Percentiles rank a stretch among this genome's conserved stretches.
Evolutionary conservation across 176 grass and related monocot species (phyloP).

Genomic region (Aegilops speltoides): DNA sequence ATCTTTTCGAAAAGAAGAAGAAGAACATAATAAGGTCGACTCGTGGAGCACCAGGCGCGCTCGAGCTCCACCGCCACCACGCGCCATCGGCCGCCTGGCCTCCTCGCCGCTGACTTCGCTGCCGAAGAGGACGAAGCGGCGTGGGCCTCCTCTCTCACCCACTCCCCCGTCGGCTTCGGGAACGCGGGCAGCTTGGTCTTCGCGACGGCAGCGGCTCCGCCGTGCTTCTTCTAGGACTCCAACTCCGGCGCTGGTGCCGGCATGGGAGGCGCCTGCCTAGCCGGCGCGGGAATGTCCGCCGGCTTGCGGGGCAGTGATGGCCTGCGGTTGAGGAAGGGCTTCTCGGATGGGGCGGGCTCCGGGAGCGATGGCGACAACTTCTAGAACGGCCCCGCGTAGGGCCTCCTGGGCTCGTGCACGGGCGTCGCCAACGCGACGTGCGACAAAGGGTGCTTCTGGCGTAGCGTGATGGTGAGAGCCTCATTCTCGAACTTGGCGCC

Average conservation of each 20-base stretch:
- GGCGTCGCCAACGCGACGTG: neutral
- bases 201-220: neutral
- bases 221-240: neutral
- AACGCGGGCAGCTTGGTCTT: neutral
- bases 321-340: no score
- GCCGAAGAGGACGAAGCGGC: no score
- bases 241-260: neutral
- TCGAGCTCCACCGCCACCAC: no score
- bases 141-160: neutral
- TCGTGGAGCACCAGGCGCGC: no score
- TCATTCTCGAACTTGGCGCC: slow-evolving; percentile 78
- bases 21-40: no score
- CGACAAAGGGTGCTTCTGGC: slow-evolving; percentile 28
- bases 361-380: neutral
- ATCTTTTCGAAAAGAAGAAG: no score
- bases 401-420: neutral
- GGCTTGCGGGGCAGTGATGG: neutral
- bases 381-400: neutral
- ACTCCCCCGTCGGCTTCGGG: neutral
- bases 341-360: neutral
- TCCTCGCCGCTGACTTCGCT: no score
- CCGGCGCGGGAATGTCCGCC: neutral
- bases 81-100: no score
- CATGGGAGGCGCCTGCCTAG: neutral
- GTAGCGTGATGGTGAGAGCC: slow-evolving; percentile 49